These are phyloP conservation scores for Sanghuangporus weigelae DNA, from an alignment of 1,284 basidiomycete genomes.

Conservation along the genomic window DNA sequence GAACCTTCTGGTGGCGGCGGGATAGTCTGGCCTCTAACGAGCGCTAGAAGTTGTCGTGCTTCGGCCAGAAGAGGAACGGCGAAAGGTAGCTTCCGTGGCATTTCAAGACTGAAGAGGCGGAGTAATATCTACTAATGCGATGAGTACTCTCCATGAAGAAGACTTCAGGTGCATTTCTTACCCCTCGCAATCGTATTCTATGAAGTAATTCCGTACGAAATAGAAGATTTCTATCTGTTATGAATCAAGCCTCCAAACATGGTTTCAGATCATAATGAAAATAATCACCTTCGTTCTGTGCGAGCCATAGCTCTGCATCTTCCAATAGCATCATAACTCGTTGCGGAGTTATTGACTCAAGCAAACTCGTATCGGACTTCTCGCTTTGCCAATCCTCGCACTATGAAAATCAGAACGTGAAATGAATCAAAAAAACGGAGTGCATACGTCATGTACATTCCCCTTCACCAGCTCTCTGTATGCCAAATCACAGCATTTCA, in stretches of 20 bases:
- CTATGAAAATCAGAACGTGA: slow-evolving; percentile 32
- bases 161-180: neutral
- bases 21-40: slow-evolving; percentile 34
- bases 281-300: slow-evolving; percentile 36
- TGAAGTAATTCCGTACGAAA: slow-evolving; percentile 5
- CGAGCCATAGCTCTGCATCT: slow-evolving; percentile 49
- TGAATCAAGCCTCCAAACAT: neutral
- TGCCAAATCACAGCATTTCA: slow-evolving; percentile 80
- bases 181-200: slow-evolving; percentile 12
- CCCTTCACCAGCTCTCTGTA: slow-evolving; percentile 78
- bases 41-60: slow-evolving; percentile 39
- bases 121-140: slow-evolving; percentile 3
- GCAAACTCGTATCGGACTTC: slow-evolving; percentile 77
- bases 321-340: slow-evolving; percentile 58
- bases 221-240: neutral
- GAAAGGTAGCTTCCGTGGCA: slow-evolving; percentile 11
- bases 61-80: slow-evolving; percentile 29
- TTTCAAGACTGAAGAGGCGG: slow-evolving; percentile 8
- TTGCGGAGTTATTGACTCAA: slow-evolving; percentile 61
- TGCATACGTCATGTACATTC: slow-evolving; percentile 70
- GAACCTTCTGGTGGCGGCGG: slow-evolving; percentile 40
- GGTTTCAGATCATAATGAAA: neutral
- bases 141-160: neutral
- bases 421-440: slow-evolving; percentile 5
- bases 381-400: slow-evolving; percentile 87